These are phyloP conservation scores for Phytophthora sansomeana DNA, from an alignment of 352 stramenopile genomes.

Conservation along the genomic window DNA sequence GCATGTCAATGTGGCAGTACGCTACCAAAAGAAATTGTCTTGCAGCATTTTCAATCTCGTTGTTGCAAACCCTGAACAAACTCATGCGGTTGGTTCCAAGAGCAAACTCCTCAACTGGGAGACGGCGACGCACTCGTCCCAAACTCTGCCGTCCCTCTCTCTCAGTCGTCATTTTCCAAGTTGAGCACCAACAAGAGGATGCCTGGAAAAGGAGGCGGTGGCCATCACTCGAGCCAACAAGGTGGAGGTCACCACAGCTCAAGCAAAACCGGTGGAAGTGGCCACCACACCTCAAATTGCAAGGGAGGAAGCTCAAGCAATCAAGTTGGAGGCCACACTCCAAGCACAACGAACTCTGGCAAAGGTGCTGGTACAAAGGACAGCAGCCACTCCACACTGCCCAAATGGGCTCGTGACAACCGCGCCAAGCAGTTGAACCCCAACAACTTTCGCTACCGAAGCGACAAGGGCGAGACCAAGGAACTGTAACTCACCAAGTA, in stretches of 20 bases:
- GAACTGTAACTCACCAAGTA: not conserved
- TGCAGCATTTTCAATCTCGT: not conserved
- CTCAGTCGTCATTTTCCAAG: not conserved
- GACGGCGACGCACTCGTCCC: not conserved
- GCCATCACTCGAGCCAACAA: not conserved
- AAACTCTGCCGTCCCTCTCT: not conserved
- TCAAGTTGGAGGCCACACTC: not conserved
- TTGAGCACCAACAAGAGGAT: not conserved
- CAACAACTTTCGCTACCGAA: slow-evolving; percentile 32
- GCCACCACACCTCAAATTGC: not conserved
- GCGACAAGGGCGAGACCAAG: slow-evolving; percentile 4
- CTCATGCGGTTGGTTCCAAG: not conserved
- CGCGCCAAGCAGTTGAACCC: slow-evolving; percentile 40
- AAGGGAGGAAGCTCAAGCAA: not conserved
- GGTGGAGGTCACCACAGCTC: slow-evolving; percentile 1
- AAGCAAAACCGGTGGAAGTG: not conserved
- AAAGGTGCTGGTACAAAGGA: not conserved
- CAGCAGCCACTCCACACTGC: not conserved
- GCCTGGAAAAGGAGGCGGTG: not conserved
- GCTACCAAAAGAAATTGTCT: not conserved
- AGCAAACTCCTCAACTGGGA: not conserved
- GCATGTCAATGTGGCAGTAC: not conserved
- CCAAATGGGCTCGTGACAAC: slow-evolving; percentile 33
- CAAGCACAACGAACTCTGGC: not conserved
- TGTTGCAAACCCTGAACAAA: no score